A percentile compares a stretch with the other conserved stretches of the same genome.
These are phyloP conservation scores for Tetrapisispora taiwanensis DNA, from an alignment of 805 yeast species.

Conservation along the genomic window DNA sequence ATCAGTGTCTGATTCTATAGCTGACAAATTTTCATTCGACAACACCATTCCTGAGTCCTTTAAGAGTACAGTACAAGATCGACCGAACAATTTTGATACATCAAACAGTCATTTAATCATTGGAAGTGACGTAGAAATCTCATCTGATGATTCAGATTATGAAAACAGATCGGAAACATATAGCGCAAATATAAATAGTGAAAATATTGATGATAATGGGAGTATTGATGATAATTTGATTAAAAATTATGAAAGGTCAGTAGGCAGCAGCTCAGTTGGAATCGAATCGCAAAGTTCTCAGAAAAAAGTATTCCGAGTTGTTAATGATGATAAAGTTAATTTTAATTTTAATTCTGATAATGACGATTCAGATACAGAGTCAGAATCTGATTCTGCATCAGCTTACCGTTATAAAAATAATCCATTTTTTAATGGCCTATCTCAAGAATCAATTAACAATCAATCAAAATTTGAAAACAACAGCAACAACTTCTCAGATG, in stretches of 20 bases:
- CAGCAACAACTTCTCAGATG: background rate
- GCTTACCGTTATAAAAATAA: background rate
- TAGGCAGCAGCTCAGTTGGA: background rate
- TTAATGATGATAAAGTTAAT: slow-evolving; percentile 23
- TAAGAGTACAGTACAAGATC: background rate
- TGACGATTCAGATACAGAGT: slow-evolving; percentile 10
- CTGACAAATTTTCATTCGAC: slow-evolving; percentile 4
- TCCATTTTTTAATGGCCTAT: background rate
- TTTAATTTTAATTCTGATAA: slow-evolving; percentile 17
- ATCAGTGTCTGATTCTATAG: background rate
- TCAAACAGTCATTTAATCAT: background rate
- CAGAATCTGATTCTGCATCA: slow-evolving; percentile 3
- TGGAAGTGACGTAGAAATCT: background rate
- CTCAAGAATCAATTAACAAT: too few species aligned
- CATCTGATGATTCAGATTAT: background rate
- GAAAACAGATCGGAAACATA: background rate
- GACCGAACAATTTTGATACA: background rate
- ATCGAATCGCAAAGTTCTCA: background rate
- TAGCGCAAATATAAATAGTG: background rate
- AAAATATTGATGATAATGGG: background rate
- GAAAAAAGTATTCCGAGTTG: slow-evolving; percentile 21
- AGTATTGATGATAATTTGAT: background rate
- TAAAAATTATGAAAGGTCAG: background rate
- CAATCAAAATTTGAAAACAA: background rate
- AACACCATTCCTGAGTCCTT: background rate